Conservation (phyloP, 2,329 filamentous ascomycete species). For the Cordyceps cateniannulata region DNA sequence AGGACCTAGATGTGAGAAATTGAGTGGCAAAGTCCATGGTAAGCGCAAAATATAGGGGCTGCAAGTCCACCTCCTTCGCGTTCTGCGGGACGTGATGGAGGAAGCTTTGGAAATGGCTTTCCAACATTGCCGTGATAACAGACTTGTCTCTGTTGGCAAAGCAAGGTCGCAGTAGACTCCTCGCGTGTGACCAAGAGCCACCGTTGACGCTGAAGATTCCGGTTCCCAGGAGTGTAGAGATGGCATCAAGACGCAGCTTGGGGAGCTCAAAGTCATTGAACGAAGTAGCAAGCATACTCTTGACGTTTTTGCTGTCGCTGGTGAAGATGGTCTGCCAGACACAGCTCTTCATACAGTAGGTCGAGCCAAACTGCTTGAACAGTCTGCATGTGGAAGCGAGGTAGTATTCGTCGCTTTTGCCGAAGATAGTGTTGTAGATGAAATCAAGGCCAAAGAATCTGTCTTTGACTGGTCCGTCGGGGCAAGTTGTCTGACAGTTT, state of each 20-base stretch:
- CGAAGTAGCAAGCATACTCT: slow-evolving; percentile 45
- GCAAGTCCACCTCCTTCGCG: slow-evolving; percentile 39
- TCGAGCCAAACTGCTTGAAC: slow-evolving; percentile 25
- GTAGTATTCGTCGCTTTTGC: slow-evolving; percentile 20
- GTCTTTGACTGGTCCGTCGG: slow-evolving; percentile 22
- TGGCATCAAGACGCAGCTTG: slow-evolving; percentile 28
- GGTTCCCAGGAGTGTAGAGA: slow-evolving; percentile 34
- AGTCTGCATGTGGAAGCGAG: slow-evolving; percentile 22
- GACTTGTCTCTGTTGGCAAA: slow-evolving; percentile 29
- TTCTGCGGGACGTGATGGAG: slow-evolving; percentile 26
- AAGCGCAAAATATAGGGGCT: slow-evolving; percentile 48
- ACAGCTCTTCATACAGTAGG: slow-evolving; percentile 27
- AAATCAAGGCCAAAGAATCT: slow-evolving; percentile 30
- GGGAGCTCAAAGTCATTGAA: slow-evolving; percentile 44
- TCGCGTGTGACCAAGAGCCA: slow-evolving; percentile 37
- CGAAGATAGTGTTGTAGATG: slow-evolving; percentile 25
- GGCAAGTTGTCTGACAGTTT: slow-evolving; percentile 21
- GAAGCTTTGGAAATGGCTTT: slow-evolving; percentile 31
- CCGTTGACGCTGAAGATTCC: slow-evolving; percentile 46
- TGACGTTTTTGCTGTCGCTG: slow-evolving; percentile 46
- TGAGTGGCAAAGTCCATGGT: slow-evolving; percentile 50
- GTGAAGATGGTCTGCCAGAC: slow-evolving; percentile 29
- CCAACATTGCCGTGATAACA: slow-evolving; percentile 22
- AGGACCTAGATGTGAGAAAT: slow-evolving; percentile 49
- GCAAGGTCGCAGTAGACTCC: slow-evolving; percentile 28